A percentile compares a stretch with the other conserved stretches of the same genome.
Evolutionary conservation across 352 stramenopile genomes (phyloP).

Genomic region (Phytophthora nicotianae): DNA sequence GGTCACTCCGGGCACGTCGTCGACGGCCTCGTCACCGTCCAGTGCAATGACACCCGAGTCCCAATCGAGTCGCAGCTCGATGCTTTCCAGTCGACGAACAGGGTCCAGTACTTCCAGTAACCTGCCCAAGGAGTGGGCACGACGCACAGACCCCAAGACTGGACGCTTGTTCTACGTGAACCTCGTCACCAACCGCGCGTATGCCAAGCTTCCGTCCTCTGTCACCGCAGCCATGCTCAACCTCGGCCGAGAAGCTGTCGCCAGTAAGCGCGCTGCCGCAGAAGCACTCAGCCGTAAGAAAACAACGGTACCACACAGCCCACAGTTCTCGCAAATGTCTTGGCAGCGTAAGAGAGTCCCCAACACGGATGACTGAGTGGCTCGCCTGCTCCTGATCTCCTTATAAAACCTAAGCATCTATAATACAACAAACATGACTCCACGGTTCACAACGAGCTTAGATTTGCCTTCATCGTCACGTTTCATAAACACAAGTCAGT

Average conservation of each 20-base stretch:
- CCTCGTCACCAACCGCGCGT: constrained; percentile 83
- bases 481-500: constrained; percentile 24
- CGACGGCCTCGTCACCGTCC: constrained; percentile 35
- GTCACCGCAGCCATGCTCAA: constrained; percentile 75
- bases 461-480: constrained; percentile 26
- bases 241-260: constrained; percentile 37
- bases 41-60: constrained; percentile 51
- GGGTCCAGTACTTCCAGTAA: constrained; percentile 31
- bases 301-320: constrained; percentile 67
- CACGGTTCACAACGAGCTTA: constrained; percentile 21
- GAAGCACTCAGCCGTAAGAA: constrained; percentile 46
- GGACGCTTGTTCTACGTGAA: constrained; percentile 85
- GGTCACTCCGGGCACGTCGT: constrained; percentile 28
- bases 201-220: constrained; percentile 75
- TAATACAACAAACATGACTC: constrained; percentile 13
- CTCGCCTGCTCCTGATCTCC: constrained; percentile 1
- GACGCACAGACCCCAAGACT: constrained; percentile 79
- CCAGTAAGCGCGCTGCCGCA: constrained; percentile 32
- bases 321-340: constrained; percentile 84
- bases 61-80: constrained; percentile 25
- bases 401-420: constrained; percentile 23
- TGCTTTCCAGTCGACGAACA: constrained; percentile 39
- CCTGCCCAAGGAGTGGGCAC: constrained; percentile 81
- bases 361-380: constrained; percentile 43
- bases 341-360: constrained; percentile 72